Evolutionary conservation across 2,329 filamentous ascomycete species (phyloP).

Genomic region (Xylaria sp.): DNA sequence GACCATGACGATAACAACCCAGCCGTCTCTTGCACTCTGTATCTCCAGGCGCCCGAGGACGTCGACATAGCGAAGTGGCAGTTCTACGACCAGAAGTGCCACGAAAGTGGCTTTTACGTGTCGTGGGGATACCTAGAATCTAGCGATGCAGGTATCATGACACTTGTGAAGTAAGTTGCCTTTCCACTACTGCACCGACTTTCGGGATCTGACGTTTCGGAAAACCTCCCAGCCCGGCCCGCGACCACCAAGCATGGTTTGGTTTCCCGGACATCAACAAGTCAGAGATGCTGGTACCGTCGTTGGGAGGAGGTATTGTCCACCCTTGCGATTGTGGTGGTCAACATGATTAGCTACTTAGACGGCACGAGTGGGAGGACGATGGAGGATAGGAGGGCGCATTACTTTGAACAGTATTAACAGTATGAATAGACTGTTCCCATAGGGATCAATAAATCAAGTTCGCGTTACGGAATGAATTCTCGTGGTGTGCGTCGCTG

Average conservation of each 20-base stretch:
- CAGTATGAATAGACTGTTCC: conserved; percentile 1
- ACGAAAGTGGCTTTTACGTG: conserved; percentile 34
- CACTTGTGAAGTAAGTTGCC: conserved; percentile 39
- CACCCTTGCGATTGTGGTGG: conserved; percentile 31
- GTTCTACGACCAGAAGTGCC: conserved; percentile 39
- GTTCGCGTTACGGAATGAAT: neutral
- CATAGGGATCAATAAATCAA: neutral
- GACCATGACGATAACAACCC: neutral
- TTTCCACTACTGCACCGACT: neutral
- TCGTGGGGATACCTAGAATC: conserved; percentile 42
- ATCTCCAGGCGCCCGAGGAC: conserved; percentile 28
- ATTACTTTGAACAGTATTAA: neutral
- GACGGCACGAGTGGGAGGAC: neutral
- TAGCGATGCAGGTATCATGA: conserved; percentile 43
- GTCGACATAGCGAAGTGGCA: conserved; percentile 35
- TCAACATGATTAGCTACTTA: neutral
- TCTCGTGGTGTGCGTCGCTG: neutral
- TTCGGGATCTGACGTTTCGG: neutral
- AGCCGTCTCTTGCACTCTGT: conserved; percentile 30
- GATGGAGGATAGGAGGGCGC: neutral
- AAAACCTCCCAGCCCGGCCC: conserved; percentile 27
- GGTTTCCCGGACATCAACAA: conserved; percentile 38
- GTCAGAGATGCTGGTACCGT: conserved; percentile 27
- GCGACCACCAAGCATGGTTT: conserved; percentile 37
- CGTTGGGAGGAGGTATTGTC: conserved; percentile 34